Conservation (phyloP, 2,329 filamentous ascomycete genomes). For the Dactylellina parvicollis region DNA sequence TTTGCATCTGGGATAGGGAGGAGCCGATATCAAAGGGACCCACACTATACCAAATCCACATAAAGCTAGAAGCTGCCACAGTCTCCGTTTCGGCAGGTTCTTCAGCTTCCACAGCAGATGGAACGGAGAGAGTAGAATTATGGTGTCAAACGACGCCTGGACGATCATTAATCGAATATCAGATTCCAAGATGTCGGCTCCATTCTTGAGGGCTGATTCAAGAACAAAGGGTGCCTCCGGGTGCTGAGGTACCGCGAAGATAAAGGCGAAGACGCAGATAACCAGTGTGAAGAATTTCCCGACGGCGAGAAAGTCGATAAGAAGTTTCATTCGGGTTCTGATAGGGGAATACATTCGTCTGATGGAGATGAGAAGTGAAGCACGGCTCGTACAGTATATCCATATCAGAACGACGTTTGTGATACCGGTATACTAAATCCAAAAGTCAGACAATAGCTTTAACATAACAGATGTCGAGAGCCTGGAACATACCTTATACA, state of each 20-base stretch:
- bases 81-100: slow-evolving; percentile 21
- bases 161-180: slow-evolving; percentile 36
- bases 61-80: slow-evolving; percentile 14
- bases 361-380: slow-evolving; percentile 46
- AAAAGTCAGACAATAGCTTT: background rate
- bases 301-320: slow-evolving; percentile 45
- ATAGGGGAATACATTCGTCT: slow-evolving; percentile 50
- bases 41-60: slow-evolving; percentile 40
- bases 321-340: slow-evolving; percentile 32
- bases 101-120: slow-evolving; percentile 48
- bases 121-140: slow-evolving; percentile 32
- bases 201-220: slow-evolving; percentile 28
- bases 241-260: slow-evolving; percentile 41
- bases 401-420: slow-evolving; percentile 42
- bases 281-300: slow-evolving; percentile 35
- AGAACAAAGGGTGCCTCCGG: slow-evolving; percentile 39
- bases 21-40: slow-evolving; percentile 9
- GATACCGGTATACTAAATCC: slow-evolving; percentile 20
- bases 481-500: slow-evolving; percentile 35
- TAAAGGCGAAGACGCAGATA: slow-evolving; percentile 29
- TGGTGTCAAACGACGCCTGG: slow-evolving; percentile 38
- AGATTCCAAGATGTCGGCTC: slow-evolving; percentile 7
- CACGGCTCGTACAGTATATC: slow-evolving; percentile 46
- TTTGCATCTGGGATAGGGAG: background rate
- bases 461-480: background rate